Conservation (phyloP, 1,284 basidiomycete genomes). For the Boletus semigastroideus region DNA sequence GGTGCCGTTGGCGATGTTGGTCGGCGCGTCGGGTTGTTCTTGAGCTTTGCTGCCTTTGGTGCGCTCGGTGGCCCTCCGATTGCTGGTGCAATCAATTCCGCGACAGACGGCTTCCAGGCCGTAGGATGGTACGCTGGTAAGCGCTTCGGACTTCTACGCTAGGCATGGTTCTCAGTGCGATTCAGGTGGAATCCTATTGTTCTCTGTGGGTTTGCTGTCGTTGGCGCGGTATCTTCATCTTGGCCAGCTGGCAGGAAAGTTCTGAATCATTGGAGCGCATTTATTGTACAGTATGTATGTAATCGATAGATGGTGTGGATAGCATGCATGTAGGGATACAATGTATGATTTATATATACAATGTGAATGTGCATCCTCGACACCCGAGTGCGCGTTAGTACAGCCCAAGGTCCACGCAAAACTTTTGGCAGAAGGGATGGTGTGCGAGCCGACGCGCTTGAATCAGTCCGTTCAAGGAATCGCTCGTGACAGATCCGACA, state of each 20-base stretch:
- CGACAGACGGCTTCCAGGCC: conserved; percentile 34
- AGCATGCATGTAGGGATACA: too few species aligned
- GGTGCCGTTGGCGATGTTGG: conserved; percentile 62
- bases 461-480: too few species aligned
- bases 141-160: conserved; percentile 36
- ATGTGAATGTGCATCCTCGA: too few species aligned
- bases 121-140: conserved; percentile 50
- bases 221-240: conserved; percentile 28
- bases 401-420: too few species aligned
- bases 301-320: too few species aligned
- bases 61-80: conserved; percentile 50
- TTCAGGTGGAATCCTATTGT: conserved; percentile 30
- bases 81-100: conserved; percentile 45
- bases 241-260: conserved; percentile 28
- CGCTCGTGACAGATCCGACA: too few species aligned
- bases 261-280: conserved; percentile 12
- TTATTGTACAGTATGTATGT: too few species aligned
- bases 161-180: not conserved
- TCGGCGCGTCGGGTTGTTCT: conserved; percentile 55
- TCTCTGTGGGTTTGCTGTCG: conserved; percentile 27
- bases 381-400: too few species aligned
- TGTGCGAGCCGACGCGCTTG: too few species aligned
- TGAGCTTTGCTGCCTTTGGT: conserved; percentile 50
- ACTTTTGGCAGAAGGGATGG: too few species aligned
- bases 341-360: too few species aligned